Conservation (phyloP, 2,329 filamentous ascomycete species). For the Cladobotryum protrusum region DNA sequence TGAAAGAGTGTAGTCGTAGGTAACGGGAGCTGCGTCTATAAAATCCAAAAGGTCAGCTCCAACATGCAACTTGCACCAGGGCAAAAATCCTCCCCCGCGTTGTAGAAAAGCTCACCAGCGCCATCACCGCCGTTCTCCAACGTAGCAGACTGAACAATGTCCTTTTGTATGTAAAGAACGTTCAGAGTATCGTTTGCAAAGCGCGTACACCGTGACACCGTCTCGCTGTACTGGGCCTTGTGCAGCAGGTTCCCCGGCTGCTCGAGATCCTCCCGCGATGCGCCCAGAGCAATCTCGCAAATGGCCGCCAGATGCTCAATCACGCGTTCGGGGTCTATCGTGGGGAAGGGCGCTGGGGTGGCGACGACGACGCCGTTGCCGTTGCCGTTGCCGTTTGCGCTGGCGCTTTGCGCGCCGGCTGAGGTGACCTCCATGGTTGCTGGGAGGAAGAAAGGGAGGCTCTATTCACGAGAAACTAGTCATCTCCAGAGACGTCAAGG, state of each 20-base stretch:
- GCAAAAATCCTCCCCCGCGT: neutral
- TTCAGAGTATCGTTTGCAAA: conserved; percentile 86
- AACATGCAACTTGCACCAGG: neutral
- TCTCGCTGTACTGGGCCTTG: conserved; percentile 64
- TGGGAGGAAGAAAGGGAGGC: conserved; percentile 9
- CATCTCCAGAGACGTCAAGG: conserved; percentile 22
- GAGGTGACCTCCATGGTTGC: conserved; percentile 49
- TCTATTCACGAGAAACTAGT: conserved; percentile 18
- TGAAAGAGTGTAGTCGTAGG: conserved; percentile 72
- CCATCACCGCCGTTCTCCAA: conserved; percentile 41
- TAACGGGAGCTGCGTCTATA: conserved; percentile 32
- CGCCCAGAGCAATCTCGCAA: conserved; percentile 67
- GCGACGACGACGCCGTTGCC: conserved; percentile 32
- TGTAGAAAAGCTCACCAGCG: conserved; percentile 34
- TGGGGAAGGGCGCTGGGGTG: conserved; percentile 37
- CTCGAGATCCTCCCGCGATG: conserved; percentile 71
- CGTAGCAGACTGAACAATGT: conserved; percentile 51
- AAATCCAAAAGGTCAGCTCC: neutral
- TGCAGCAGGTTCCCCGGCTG: conserved; percentile 77
- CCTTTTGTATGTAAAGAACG: conserved; percentile 88
- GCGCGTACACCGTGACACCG: conserved; percentile 76
- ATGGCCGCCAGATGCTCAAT: conserved; percentile 67
- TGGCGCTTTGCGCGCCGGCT: conserved; percentile 35
- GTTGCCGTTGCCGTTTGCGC: conserved; percentile 48
- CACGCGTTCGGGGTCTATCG: conserved; percentile 61